phyloP scores from a whole-genome alignment of 352 stramenopile species.

The Phytopythium oedochilum region DNA sequence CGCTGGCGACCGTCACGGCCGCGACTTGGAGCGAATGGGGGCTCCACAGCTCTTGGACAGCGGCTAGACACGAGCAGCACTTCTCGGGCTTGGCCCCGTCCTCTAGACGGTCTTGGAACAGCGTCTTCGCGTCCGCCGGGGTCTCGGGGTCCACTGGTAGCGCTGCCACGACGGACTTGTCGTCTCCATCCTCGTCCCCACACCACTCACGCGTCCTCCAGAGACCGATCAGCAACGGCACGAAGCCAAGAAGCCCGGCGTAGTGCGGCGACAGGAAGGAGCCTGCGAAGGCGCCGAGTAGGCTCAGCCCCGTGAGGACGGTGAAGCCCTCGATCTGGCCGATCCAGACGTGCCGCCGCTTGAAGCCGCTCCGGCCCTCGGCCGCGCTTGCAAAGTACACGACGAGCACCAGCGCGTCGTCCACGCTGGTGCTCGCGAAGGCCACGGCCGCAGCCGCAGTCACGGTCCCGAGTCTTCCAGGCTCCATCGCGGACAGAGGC shows the following conservation, averaged over 20 bases:
- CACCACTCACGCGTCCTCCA: conserved; percentile 5
- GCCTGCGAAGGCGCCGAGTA: conserved; percentile 6
- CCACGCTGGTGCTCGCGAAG: conserved; percentile 16
- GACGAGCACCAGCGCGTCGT: conserved; percentile 12
- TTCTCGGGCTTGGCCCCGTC: neutral
- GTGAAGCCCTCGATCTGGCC: conserved; percentile 79
- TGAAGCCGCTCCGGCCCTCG: conserved; percentile 48
- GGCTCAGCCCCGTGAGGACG: conserved; percentile 66
- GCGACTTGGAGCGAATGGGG: conserved; percentile 1
- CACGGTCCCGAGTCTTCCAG: conserved; percentile 6
- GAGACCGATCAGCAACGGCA: conserved; percentile 7
- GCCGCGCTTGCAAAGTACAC: conserved; percentile 15
- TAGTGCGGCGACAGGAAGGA: conserved; percentile 8
- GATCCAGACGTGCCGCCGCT: conserved; percentile 75
- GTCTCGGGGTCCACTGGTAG: too few relatives aligned
- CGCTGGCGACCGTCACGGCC: conserved; percentile 5
- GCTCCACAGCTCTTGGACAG: neutral
- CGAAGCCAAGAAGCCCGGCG: conserved; percentile 2
- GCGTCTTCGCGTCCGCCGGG: too few relatives aligned
- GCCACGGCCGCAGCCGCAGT: conserved; percentile 9
- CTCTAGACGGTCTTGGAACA: neutral
- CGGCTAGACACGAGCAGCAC: neutral
- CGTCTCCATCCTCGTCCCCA: neutral
- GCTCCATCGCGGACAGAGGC: too few relatives aligned
- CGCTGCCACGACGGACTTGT: too few relatives aligned